A percentile compares a stretch with the other conserved stretches of the same genome.
phyloP scores from a whole-genome alignment of 495 filamentous ascomycete species.

The Trichoderma virens region DNA sequence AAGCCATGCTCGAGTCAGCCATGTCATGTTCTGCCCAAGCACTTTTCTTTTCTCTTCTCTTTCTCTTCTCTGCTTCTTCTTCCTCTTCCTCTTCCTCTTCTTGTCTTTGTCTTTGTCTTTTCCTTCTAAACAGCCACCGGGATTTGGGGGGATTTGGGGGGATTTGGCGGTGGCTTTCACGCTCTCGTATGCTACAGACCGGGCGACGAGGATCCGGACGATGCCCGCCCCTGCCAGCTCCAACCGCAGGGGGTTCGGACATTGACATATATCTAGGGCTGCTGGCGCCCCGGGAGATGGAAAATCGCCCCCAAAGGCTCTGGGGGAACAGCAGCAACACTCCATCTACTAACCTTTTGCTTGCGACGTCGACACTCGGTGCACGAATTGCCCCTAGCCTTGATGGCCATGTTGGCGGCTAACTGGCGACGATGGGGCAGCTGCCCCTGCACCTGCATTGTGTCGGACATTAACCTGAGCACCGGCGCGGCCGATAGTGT shows the following conservation, averaged over 20 bases:
- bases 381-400: constrained; percentile 19
- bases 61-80: neutral
- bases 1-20: neutral
- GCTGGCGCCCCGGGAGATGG: neutral
- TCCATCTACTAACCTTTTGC: constrained; percentile 25
- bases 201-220: neutral
- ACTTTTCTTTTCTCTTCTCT: neutral
- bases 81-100: neutral
- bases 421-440: neutral
- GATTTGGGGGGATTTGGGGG: neutral
- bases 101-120: neutral
- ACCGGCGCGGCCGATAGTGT: constrained; percentile 7
- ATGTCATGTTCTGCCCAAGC: neutral
- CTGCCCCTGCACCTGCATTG: constrained; percentile 19
- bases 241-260: constrained; percentile 6
- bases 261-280: constrained; percentile 9
- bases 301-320: neutral
- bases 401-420: neutral
- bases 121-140: neutral
- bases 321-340: neutral
- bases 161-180: neutral
- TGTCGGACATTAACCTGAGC: constrained; percentile 25
- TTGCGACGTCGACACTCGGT: constrained; percentile 32
- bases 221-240: constrained; percentile 1
- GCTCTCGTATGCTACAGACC: neutral